phyloP scores from a whole-genome alignment of 2,329 filamentous ascomycete genomes.

The Alternaria sp. region DNA sequence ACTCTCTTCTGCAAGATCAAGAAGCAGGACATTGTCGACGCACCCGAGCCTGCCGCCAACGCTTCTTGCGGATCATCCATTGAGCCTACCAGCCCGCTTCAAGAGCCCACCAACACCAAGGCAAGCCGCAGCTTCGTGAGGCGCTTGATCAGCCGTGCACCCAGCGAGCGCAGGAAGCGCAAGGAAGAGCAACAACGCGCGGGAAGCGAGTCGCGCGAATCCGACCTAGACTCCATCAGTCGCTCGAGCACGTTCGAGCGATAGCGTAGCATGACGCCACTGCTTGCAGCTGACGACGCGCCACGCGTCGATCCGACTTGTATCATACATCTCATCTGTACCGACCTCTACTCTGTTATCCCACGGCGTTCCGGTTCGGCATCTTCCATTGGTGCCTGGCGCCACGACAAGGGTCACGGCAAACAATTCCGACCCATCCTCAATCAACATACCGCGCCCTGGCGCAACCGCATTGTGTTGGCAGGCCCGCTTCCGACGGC shows the following conservation, averaged over 20 bases:
- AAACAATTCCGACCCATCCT: slow-evolving; percentile 12
- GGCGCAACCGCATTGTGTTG: slow-evolving; percentile 7
- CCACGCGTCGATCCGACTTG: slow-evolving; percentile 28
- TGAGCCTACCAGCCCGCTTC: slow-evolving; percentile 36
- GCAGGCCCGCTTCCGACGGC: slow-evolving; percentile 4
- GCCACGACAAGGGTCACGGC: slow-evolving; percentile 17
- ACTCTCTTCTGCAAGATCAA: slow-evolving; percentile 90
- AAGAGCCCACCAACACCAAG: slow-evolving; percentile 42
- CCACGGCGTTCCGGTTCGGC: slow-evolving; percentile 16
- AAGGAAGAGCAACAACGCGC: slow-evolving; percentile 37
- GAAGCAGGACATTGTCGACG: slow-evolving; percentile 60
- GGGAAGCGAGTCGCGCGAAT: slow-evolving; percentile 42
- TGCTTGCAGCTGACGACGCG: slow-evolving; percentile 28
- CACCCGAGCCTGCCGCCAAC: slow-evolving; percentile 35
- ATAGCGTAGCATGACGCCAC: slow-evolving; percentile 27
- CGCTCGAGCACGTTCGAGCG: slow-evolving; percentile 48
- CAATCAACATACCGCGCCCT: slow-evolving; percentile 11
- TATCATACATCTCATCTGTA: slow-evolving; percentile 30
- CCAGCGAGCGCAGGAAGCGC: slow-evolving; percentile 51
- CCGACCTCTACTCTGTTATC: slow-evolving; percentile 21
- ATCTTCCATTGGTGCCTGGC: slow-evolving; percentile 8
- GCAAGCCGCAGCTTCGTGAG: slow-evolving; percentile 47
- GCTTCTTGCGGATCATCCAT: slow-evolving; percentile 35
- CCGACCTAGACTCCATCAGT: slow-evolving; percentile 40
- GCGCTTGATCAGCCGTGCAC: slow-evolving; percentile 52